Percentiles rank a stretch among this genome's conserved stretches.
phyloP scores from a whole-genome alignment of 176 grass and related monocot genomes.

The Triticum timopheevii region DNA sequence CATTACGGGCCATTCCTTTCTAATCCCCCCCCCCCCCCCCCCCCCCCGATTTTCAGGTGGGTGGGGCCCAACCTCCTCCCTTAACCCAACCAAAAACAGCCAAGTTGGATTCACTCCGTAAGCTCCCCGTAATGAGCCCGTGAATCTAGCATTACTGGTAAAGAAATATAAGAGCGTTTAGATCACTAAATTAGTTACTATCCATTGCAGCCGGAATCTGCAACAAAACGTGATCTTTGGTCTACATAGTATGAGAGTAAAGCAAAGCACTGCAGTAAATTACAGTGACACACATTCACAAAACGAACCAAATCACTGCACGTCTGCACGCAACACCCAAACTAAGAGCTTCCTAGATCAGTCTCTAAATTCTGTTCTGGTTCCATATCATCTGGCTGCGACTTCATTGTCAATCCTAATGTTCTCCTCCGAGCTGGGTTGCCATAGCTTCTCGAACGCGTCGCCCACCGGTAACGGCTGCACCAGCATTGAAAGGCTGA shows the following conservation, averaged over 20 bases:
- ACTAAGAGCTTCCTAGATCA: not conserved
- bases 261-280: too few relatives aligned
- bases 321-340: not conserved
- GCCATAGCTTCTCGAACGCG: constrained; percentile 49
- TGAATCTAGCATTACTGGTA: too few relatives aligned
- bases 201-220: not conserved
- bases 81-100: too few relatives aligned
- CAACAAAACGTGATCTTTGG: not conserved
- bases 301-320: not conserved
- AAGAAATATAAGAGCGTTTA: too few relatives aligned
- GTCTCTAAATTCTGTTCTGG: not conserved
- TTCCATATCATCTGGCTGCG: constrained; percentile 23
- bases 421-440: constrained; percentile 50
- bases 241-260: not conserved
- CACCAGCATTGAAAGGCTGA: constrained; percentile 51
- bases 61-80: too few relatives aligned
- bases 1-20: too few relatives aligned
- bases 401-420: constrained; percentile 35
- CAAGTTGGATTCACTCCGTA: too few relatives aligned
- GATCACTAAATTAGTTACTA: not conserved
- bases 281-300: not conserved
- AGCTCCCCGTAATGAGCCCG: accelerated
- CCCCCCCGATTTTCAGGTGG: too few relatives aligned
- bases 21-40: too few relatives aligned
- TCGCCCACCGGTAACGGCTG: constrained; percentile 31